Conservation (phyloP, 768 basidiomycete genomes). For the Lactarius sp. region DNA sequence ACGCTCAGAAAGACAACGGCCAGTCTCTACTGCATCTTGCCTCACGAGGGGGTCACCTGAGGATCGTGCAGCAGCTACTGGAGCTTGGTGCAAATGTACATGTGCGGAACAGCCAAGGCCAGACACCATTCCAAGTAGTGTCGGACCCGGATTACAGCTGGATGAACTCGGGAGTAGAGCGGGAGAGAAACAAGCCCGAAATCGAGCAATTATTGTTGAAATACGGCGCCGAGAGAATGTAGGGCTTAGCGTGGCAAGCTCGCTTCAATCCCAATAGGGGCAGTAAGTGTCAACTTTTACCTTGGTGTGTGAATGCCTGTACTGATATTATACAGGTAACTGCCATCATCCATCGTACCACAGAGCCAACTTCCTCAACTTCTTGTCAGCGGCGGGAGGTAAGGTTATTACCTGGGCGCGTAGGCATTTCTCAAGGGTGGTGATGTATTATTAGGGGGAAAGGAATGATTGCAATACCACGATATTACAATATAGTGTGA, state of each 20-base stretch:
- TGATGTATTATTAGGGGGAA: too few species aligned
- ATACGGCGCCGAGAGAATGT: not conserved
- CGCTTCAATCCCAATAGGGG: too few species aligned
- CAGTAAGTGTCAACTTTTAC: not conserved
- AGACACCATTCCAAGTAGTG: not conserved
- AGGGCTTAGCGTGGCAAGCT: too few species aligned
- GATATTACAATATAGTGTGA: too few species aligned
- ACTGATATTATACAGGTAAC: not conserved
- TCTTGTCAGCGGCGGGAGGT: too few species aligned
- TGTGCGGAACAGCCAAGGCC: not conserved
- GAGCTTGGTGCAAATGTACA: not conserved
- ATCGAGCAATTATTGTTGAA: not conserved
- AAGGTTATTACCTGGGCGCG: too few species aligned
- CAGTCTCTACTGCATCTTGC: not conserved
- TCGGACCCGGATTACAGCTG: not conserved
- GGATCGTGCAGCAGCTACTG: not conserved
- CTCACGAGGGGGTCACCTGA: not conserved
- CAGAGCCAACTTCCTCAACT: too few species aligned
- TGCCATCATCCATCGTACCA: not conserved
- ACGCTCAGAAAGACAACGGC: not conserved
- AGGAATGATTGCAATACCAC: too few species aligned
- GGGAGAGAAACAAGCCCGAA: not conserved
- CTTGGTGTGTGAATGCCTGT: too few species aligned
- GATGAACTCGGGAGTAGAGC: too few species aligned
- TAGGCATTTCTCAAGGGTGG: too few species aligned